Evolutionary conservation across 257 asterid species (phyloP), one percentile per base, ranked within the genome.

Genomic region (Gentiana macrophylla): DNA sequence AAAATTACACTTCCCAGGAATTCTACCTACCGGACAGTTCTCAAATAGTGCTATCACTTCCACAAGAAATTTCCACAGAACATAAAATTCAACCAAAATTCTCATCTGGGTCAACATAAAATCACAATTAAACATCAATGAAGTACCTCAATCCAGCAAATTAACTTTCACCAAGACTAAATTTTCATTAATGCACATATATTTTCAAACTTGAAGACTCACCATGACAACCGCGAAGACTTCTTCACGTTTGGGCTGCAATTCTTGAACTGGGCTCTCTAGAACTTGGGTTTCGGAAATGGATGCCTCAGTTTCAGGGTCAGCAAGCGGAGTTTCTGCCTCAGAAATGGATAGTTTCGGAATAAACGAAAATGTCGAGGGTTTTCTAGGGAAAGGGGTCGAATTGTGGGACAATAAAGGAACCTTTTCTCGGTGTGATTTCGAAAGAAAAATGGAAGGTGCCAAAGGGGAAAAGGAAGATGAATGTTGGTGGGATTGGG

Each of bases 181-280:
- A 48, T 3, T 50, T 35, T 48, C 53, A 52, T 8, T 46, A 49
- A 37, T n/a, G 4, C 53, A 10, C 57, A 35, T 38, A 43, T 6
- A 43, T 3, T 37, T 2, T 36, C 32, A 3, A 8, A 11, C 8
- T 48, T 12, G 5, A 37, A 37, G 12, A 62, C 76, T 76, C 72
- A 83, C 95, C 95, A 86, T 80, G 47, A 89, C 95, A 66, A 89
- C 97, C 32, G 93, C 97, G 65, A 86, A 89, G 15, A 86, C 78
- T 65, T 89, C 97, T 71, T 89, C 95, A 8, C 83, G 78, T 75
- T 81, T 81, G 10, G 87, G 80, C 33, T 53, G 38, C 46, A 41
- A 10, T 53, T 37, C 36, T 53, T 24, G 43, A 52, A 52, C 52
- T 52, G 55, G 55, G 13, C 34, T 54, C 36, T 54, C 61, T 46